Percentiles rank a stretch among this genome's conserved stretches.
Evolutionary conservation across 441 rosid species (phyloP).

Genomic region (Kokia cookei): DNA sequence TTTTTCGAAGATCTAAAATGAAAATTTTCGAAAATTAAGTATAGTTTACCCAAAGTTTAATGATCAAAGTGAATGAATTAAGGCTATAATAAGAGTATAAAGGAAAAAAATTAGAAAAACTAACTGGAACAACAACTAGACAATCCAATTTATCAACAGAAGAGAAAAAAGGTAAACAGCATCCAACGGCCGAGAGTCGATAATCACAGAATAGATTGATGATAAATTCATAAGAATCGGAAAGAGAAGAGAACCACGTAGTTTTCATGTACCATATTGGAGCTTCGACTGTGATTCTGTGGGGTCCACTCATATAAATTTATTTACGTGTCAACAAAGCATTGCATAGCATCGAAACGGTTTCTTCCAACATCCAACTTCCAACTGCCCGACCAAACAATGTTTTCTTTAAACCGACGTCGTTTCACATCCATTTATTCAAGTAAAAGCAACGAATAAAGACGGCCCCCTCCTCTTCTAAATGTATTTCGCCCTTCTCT

Average conservation of each 20-base stretch:
- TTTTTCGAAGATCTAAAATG: too few species aligned
- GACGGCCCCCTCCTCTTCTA: neutral
- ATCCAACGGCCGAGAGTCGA: neutral
- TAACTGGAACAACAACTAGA: neutral
- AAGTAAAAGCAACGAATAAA: neutral
- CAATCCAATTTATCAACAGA: neutral
- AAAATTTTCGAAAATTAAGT: too few species aligned
- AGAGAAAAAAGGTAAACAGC: neutral
- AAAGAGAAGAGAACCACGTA: neutral
- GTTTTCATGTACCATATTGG: neutral
- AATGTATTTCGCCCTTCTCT: neutral
- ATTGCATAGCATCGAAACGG: neutral
- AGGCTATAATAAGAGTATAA: too few species aligned
- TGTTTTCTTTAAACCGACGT: neutral
- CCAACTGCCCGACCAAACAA: neutral
- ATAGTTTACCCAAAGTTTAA: too few species aligned
- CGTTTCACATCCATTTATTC: neutral
- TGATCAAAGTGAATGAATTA: too few species aligned
- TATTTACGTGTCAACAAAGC: conserved; percentile 18
- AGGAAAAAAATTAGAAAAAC: neutral
- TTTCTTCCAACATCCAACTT: neutral
- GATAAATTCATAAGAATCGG: neutral
- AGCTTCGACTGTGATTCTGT: neutral
- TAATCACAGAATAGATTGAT: neutral
- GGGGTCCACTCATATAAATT: neutral